Evolutionary conservation across 169 alveolate genomes (phyloP), one percentile per base, ranked within the genome.

Genomic region (Cryptosporidium parvum): DNA sequence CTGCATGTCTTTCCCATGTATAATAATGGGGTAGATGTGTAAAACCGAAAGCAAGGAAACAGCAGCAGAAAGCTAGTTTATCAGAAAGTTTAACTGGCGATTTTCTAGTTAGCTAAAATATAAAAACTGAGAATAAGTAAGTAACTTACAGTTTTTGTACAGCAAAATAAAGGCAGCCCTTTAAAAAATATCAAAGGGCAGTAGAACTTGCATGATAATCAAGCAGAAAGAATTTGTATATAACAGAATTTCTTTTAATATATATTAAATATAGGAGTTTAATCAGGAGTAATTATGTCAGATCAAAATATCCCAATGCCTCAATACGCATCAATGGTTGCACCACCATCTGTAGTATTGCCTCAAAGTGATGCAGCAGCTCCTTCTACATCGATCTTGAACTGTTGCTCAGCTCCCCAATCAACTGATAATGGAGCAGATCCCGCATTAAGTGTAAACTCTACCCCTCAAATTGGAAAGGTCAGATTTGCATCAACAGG

Each of bases 341-440:
- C 89, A 80, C 89, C 89, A 26, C 67, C 89, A 37, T 80, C 89
- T n/a, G 89, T 80, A n/a, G 89, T 80, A 10, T 56, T 80, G 3
- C 26, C 75, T 18, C 89, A 80, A 62, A 80, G 26, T 48, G 89
- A 80, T 80, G 89, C 89, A 16, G 89, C 89, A 6, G 89, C 89
- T n/a, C 89, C 89, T 7, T 80, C 89, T 23, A 80, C 89, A 21
- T 80, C 89, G 18, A 80, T 80, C 52, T 48, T 80, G 56, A 80
- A 59, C 23, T 80, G 89, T 56, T 80, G 89, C 52, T 80, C 89
- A 10, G 80, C 69, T 21, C 67, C 75, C 35, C 89, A 80, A 33
- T 59, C 52, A 14, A 45, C 51, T 45, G 89, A 80, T n/a, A 59
- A 80, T 26, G 89, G 89, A 18, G 59, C 80, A 16, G 89, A 80